Conservation (phyloP, 768 basidiomycete genomes). For the Pleurotus salmoneostramineus region DNA sequence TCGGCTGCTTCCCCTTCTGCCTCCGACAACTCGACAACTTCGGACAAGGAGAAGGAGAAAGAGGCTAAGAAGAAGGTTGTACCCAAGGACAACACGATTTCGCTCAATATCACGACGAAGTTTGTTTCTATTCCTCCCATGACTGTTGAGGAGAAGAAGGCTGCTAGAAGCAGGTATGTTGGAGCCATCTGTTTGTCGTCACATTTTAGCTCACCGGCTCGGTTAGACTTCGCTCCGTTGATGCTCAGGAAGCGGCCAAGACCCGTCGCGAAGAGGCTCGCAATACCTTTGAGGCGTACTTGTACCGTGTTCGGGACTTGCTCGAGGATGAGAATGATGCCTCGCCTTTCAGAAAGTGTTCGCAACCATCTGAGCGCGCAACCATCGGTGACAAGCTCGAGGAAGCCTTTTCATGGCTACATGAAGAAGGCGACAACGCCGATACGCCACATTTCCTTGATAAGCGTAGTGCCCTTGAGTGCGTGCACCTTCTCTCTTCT, state of each 20-base stretch:
- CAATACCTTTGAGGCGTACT: constrained; percentile 87
- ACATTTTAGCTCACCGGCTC: constrained; percentile 1
- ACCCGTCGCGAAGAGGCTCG: constrained; percentile 82
- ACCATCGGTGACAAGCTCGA: constrained; percentile 63
- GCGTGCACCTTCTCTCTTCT: constrained; percentile 26
- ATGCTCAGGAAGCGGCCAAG: constrained; percentile 73
- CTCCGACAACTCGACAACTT: constrained; percentile 24
- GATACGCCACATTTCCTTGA: constrained; percentile 70
- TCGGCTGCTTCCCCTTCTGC: constrained; percentile 20
- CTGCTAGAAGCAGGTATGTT: constrained; percentile 68
- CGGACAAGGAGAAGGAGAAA: constrained; percentile 21
- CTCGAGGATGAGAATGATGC: constrained; percentile 61
- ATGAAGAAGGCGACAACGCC: constrained; percentile 80
- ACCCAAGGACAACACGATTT: constrained; percentile 59
- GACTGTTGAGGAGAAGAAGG: constrained; percentile 72
- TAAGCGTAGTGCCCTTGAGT: constrained; percentile 84
- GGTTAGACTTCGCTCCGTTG: constrained; percentile 71
- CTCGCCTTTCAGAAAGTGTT: constrained; percentile 84
- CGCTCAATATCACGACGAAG: constrained; percentile 57
- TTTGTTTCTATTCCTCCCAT: constrained; percentile 73
- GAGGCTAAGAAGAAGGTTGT: constrained; percentile 28
- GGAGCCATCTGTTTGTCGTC: constrained; percentile 4
- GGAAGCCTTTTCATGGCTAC: constrained; percentile 80
- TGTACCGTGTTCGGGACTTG: constrained; percentile 88
- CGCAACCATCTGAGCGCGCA: constrained; percentile 65